These are phyloP conservation scores for Aspergillus jensenii DNA, from an alignment of 2,329 filamentous ascomycete species.

Conservation along the genomic window DNA sequence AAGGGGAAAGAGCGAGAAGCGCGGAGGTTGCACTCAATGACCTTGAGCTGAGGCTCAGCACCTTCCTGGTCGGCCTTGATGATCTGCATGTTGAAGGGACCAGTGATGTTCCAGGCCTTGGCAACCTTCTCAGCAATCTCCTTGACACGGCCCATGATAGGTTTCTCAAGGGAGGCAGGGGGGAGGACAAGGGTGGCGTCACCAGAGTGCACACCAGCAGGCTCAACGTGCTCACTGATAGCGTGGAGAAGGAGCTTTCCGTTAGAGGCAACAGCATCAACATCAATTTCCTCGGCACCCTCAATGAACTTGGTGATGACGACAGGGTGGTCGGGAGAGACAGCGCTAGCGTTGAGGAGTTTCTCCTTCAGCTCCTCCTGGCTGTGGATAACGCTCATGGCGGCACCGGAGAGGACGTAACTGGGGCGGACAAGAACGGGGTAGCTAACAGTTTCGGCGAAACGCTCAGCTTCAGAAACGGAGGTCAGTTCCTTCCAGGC, in stretches of 20 bases:
- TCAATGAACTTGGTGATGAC: slow-evolving; percentile 99
- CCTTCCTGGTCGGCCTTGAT: slow-evolving; percentile 85
- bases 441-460: slow-evolving; percentile 82
- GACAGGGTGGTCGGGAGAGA: slow-evolving; percentile 94
- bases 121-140: slow-evolving; percentile 95
- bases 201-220: slow-evolving; percentile 96
- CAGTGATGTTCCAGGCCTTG: slow-evolving; percentile 94
- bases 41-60: slow-evolving; percentile 77
- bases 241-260: slow-evolving; percentile 89
- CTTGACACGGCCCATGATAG: slow-evolving; percentile 83
- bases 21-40: slow-evolving; percentile 97
- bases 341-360: slow-evolving; percentile 82
- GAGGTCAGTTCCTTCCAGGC: slow-evolving; percentile 97
- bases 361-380: slow-evolving; percentile 91
- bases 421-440: slow-evolving; percentile 92
- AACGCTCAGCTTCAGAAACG: slow-evolving; percentile 80
- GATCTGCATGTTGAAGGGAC: slow-evolving; percentile 99
- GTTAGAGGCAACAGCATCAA: slow-evolving; percentile 84
- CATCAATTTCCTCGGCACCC: slow-evolving; percentile 92
- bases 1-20: slow-evolving; percentile 98
- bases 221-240: slow-evolving; percentile 92
- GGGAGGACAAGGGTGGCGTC: slow-evolving; percentile 94
- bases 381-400: slow-evolving; percentile 95
- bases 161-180: slow-evolving; percentile 73
- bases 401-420: slow-evolving; percentile 95